A percentile compares a stretch with the other conserved stretches of the same genome.
Conservation (phyloP, 148 eudicot genomes). For the Linanthus parryae region DNA sequence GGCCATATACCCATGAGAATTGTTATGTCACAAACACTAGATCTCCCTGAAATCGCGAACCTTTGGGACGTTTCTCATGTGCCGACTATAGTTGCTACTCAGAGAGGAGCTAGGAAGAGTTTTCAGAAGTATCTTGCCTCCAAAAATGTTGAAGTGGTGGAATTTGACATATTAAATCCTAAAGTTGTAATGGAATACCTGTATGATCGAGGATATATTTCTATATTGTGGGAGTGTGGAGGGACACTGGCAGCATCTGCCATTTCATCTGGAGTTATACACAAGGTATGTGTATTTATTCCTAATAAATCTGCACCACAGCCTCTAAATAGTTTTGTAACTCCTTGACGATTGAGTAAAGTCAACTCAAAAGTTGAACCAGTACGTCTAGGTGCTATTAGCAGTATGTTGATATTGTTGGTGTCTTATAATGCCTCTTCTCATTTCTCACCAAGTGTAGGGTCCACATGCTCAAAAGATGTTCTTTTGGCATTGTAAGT, state of each 20-base stretch:
- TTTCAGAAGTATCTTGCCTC: constrained; percentile 91
- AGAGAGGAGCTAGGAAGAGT: constrained; percentile 78
- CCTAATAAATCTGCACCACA: neutral
- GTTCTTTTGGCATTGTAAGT: too few relatives aligned
- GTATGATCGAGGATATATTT: constrained; percentile 84
- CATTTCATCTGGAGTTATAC: constrained; percentile 75
- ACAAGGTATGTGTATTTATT: constrained; percentile 45
- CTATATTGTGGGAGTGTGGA: constrained; percentile 92
- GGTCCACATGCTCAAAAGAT: too few relatives aligned
- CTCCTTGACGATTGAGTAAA: too few relatives aligned
- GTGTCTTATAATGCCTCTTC: too few relatives aligned
- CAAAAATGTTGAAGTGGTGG: constrained; percentile 85
- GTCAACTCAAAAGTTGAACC: too few relatives aligned
- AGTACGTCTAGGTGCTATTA: too few relatives aligned
- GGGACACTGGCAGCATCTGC: constrained; percentile 87
- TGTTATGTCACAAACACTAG: constrained; percentile 77
- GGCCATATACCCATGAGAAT: constrained; percentile 75
- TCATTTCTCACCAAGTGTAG: too few relatives aligned
- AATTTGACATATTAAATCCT: constrained; percentile 75
- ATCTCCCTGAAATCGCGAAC: constrained; percentile 76
- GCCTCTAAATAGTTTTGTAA: constrained; percentile 1
- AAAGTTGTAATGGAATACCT: constrained; percentile 76
- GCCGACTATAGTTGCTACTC: constrained; percentile 76
- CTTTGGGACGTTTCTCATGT: constrained; percentile 80
- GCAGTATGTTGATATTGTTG: too few relatives aligned